Percentiles rank a stretch among this genome's conserved stretches.
Evolutionary conservation across 192 early-diverging fungal species (phyloP).

Genomic region (Rhizophagus clarus): DNA sequence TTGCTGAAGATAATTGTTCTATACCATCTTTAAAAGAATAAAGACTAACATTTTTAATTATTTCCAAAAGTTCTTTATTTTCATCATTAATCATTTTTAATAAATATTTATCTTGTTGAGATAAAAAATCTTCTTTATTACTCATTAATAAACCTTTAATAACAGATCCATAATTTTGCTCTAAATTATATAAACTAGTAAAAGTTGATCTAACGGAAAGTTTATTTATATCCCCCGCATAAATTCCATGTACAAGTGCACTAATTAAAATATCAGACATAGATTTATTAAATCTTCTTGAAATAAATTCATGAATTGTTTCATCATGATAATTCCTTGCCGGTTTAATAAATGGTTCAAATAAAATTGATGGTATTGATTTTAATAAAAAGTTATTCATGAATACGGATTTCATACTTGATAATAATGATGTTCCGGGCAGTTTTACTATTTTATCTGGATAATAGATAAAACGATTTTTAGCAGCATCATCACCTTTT

Average conservation of each 20-base stretch:
- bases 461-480: constrained; percentile 84
- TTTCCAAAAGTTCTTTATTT: constrained; percentile 13
- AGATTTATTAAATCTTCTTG: constrained; percentile 70
- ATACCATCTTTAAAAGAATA: constrained; percentile 84
- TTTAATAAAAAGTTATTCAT: constrained; percentile 42
- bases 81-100: neutral
- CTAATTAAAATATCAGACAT: constrained; percentile 85
- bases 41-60: constrained; percentile 68
- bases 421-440: constrained; percentile 36
- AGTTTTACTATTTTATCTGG: constrained; percentile 70
- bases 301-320: constrained; percentile 81
- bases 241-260: constrained; percentile 91
- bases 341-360: constrained; percentile 54
- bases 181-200: constrained; percentile 70
- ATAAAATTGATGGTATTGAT: constrained; percentile 57
- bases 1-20: constrained; percentile 63
- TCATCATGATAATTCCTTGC: constrained; percentile 61
- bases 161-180: constrained; percentile 60
- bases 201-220: constrained; percentile 79
- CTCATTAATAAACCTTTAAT: constrained; percentile 51
- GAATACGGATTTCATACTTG: constrained; percentile 28
- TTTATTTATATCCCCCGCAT: constrained; percentile 81
- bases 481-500: constrained; percentile 69
- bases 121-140: neutral
- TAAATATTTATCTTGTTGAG: constrained; percentile 14